Evolutionary conservation across 2,329 filamentous ascomycete genomes (phyloP), one percentile per base, ranked within the genome.

Genomic region (Fusarium sp.): DNA sequence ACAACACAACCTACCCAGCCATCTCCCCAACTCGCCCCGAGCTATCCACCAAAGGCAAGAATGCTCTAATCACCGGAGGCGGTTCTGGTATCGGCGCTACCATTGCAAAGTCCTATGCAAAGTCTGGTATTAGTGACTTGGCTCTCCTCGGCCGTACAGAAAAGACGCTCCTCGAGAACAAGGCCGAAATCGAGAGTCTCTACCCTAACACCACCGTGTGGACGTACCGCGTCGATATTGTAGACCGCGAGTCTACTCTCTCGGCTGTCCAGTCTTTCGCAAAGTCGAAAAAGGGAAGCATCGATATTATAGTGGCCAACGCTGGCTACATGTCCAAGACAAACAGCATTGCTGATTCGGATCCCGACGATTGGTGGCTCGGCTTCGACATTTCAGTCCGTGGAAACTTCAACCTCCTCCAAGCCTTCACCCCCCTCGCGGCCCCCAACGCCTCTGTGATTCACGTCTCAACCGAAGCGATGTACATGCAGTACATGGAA

Each of bases 41-140:
- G 43, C 77, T 85, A 7, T 84, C 81, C 1, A 81, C 83, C n/a
- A 80, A 77, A 20, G 83, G 83, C 6, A 80, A 80, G 29, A 90
- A 86, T 20, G 89, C 92, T 10, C 83, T 93, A 18, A 90, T 94
- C 78, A 92, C 90, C 5, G 92, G 92, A 27, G 91, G 88, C 13
- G 88, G 88, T 5, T 88, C 86, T 1, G 91, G 91, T 27, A 89
- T 93, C 54, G 92, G 92, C 2, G 88, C 90, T 63, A 88, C 90
- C 1, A 88, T 92, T 11, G 91, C 92, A 6, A 85, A 87, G 60
- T 84, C 91, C 45, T 93, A 87, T 73, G 80, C 83, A 18, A 68
- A 77, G 11, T 87, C 87, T 0, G 82, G 81, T 0, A 82, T 85
- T 13, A 63, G 77, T 13, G 79, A 80, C 13, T 73, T 88, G 29